Evolutionary conservation across 495 filamentous ascomycete species (phyloP), one percentile per base, ranked within the genome.

Genomic region (Sordaria brevicollis): DNA sequence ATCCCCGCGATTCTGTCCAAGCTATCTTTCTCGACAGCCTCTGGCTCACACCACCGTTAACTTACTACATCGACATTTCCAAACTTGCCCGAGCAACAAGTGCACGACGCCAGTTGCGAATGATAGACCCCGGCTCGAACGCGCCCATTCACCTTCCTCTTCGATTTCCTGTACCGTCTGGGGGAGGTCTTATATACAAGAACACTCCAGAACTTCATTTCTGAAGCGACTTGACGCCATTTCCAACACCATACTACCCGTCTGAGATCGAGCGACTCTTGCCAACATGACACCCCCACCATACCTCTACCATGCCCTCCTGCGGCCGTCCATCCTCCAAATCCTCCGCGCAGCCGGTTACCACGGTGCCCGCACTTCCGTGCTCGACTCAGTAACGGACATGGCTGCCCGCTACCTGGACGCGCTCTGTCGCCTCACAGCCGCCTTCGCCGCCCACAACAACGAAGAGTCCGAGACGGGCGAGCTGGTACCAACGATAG

Each of bases 331-430:
- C 35, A 86, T 96, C 69, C 87, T 96, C 68, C 91, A 95, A 72
- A 93, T 95, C 75, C 87, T 97, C 36, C 91, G 93, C 74, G 92
- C 93, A 35, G 86, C 91, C 36, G 93, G 93, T 80, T 96, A 93
- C 79, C 90, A 94, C 74, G 80, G 87, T 7, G 90, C 91, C 3
- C 86, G 86, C 34, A 88, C 90, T 5, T 89, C 89, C 1, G 92
- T 93, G 19, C 80, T 96, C 17, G 93, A 97, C 79, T 86, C 91
- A 15, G 73, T 96, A 10, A 87, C 90, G 21, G 91, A 95, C 74
- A 81, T 97, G 8, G 86, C 91, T 0, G 88, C 86, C 3, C 88
- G 89, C 70, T 93, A 96, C 79, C 77, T 96, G 35, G 81, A 87
- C 70, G 81, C 89, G 15, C 89, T 97, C 31, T 87, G 89, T 34